These are phyloP conservation scores for Cutaneotrichosporon dermatis DNA, from an alignment of 1,284 basidiomycete species.

Conservation along the genomic window DNA sequence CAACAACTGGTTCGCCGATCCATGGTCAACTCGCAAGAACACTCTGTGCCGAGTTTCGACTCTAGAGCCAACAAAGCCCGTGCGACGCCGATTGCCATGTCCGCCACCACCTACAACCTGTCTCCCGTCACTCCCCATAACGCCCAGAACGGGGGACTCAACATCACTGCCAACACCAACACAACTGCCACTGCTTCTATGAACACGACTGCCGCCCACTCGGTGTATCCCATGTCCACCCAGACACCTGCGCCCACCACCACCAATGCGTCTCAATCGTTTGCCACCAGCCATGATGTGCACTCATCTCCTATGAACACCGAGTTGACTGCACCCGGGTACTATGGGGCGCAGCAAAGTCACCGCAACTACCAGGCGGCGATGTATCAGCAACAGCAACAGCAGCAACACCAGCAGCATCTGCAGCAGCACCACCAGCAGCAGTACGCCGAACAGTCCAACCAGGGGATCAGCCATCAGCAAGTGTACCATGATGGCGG, in stretches of 20 bases:
- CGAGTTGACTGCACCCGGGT: not conserved
- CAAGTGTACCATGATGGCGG: not conserved
- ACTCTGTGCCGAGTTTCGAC: not conserved
- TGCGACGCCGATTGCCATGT: not conserved
- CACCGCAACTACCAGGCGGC: not conserved
- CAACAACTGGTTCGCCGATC: conserved; percentile 2
- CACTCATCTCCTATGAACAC: not conserved
- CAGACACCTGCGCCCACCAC: not conserved
- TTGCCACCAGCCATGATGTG: not conserved
- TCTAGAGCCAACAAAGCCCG: not conserved
- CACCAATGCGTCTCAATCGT: not conserved
- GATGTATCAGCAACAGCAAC: not conserved
- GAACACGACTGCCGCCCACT: not conserved
- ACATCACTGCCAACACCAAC: not conserved
- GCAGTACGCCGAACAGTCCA: not conserved
- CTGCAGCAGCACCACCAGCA: conserved; percentile 2
- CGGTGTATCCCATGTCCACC: not conserved
- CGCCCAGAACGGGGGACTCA: not conserved
- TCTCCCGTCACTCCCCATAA: not conserved
- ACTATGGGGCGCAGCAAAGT: not conserved
- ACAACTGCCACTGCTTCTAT: not conserved
- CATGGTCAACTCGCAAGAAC: not conserved
- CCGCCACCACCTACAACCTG: not conserved
- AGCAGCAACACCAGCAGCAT: too few species aligned
- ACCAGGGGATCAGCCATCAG: not conserved